Base-by-base conservation (phyloP, 441 rosid species). In the Brassica balearica region DNA sequence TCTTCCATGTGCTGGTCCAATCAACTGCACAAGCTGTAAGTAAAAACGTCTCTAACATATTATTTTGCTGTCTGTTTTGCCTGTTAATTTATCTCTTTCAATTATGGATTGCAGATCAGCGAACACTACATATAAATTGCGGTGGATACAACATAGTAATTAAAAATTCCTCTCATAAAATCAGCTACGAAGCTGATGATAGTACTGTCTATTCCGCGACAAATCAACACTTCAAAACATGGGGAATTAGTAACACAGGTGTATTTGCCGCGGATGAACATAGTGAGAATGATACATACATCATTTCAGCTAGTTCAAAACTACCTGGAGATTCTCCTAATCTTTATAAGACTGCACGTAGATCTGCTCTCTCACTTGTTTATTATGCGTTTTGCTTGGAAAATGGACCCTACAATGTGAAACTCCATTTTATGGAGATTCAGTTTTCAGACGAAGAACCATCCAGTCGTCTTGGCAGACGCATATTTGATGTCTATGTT, bases 211-310 rank as follows among this genome's bases (percentile, higher is more conserved):
- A 83, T 2, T 88, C 88, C 12, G 63, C 87, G 27, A 86, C 91
- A 53, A 81, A 74, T 64, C 81, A 46, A 64, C 80, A 74, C 11
- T 23, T 80, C 12, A 7, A 68, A 48, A 73, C 68, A 2, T 51
- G 82, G 76, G 91, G 93, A 94, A 85, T 94, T 55, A 89, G 93
- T 67, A 92, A 92, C 82, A 87, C 90, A 0, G 92, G 97, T 14
- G 87, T 80, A 81, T 92, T 84, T 80, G 70, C 66, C 71, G 91
- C 87, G 29, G 86, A 92, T 36, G 4, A 0, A 0, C 11, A 0
- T 11, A 14, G 8, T 0, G 8, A n/a, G 29, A 25, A 59, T 5
- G 61, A 53, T 14, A 53, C 58, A 7, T 53, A 53, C 20, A 53
- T 53, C 58, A 53, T 53, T 15, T 53, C 6, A 53, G 17, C 17